phyloP scores from a whole-genome alignment of 1,139 yeast genomes.

The Entelexis paramagnoliae region DNA sequence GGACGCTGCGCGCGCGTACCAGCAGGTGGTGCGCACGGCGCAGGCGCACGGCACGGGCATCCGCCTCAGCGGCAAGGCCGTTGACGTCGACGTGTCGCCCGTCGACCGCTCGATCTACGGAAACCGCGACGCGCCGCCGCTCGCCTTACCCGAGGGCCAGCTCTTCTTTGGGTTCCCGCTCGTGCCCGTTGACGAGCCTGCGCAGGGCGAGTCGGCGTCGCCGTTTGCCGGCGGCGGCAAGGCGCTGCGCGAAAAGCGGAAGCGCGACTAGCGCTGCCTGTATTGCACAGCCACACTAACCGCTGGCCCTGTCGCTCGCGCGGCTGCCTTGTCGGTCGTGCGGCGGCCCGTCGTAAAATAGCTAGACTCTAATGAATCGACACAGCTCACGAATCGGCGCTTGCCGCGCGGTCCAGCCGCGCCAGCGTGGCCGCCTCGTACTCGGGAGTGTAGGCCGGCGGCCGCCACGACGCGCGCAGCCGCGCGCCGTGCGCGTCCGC shows the following conservation, averaged over 20 bases:
- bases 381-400: neutral
- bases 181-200: slow-evolving; percentile 48
- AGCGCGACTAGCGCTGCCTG: neutral
- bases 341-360: too few relatives aligned
- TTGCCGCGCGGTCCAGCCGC: neutral
- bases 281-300: neutral
- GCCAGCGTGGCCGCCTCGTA: slow-evolving; percentile 9
- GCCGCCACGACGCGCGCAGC: slow-evolving; percentile 5
- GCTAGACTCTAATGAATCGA: too few relatives aligned
- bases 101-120: slow-evolving; percentile 34
- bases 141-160: slow-evolving; percentile 71
- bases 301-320: too few relatives aligned
- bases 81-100: slow-evolving; percentile 12
- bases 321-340: too few relatives aligned
- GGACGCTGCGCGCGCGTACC: slow-evolving; percentile 38
- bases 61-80: slow-evolving; percentile 21
- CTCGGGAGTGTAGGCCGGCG: slow-evolving; percentile 1
- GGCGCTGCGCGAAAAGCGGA: slow-evolving; percentile 46
- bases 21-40: slow-evolving; percentile 39
- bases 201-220: slow-evolving; percentile 34
- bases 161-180: slow-evolving; percentile 90
- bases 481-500: slow-evolving; percentile 11
- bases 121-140: slow-evolving; percentile 49
- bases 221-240: slow-evolving; percentile 36
- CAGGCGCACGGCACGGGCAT: slow-evolving; percentile 11